Base-by-base conservation (phyloP, 1,139 yeast genomes). In the Suhomyces anneliseae region DNA sequence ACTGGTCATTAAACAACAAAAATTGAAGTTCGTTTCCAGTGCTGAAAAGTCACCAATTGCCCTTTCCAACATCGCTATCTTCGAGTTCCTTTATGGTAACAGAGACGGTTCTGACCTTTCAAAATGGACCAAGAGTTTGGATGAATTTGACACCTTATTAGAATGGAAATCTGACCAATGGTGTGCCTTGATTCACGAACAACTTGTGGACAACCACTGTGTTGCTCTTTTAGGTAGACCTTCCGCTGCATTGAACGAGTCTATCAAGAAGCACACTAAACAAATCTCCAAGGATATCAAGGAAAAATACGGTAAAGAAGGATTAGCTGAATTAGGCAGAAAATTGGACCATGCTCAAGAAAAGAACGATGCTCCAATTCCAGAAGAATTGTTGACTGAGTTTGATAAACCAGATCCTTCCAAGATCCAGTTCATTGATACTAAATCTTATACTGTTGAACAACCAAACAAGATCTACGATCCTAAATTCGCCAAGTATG, bases 31-130 rank as follows among this genome's bases (percentile, higher is more conserved):
- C 55, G 70, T 88, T 35, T 78, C 83, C 41, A 74, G 76, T 29
- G 78, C 87, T 38, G 98, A 93, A 63, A 82, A 80, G 51, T 78
- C 81, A 34, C 78, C 93, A 5, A 75, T 78, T 29, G 70, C 75
- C 4, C 72, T 92, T 50, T 78, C 90, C 1, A 80, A 81, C 44
- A 74, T 83, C 48, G 90, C 93, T 7, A 87, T 90, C 42, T 74
- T 78, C 35, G 95, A 89, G 58, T 92, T 90, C 61, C 64, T 90
- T 11, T 95, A 93, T 59, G 97, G 97, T 42, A 70, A 80, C 31
- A 63, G 64, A 3, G 80, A 81, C 47, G 90, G 88, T 1, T 65
- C 79, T 12, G 83, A 83, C 47, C 69, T 93, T 51, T 65, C 70
- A 3, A 65, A 68, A 24, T 81, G 87, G 76, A 59, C 82, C 32